A percentile compares a stretch with the other conserved stretches of the same genome.
Evolutionary conservation across 345 rosid genomes (phyloP).

Genomic region (Acer campestre): DNA sequence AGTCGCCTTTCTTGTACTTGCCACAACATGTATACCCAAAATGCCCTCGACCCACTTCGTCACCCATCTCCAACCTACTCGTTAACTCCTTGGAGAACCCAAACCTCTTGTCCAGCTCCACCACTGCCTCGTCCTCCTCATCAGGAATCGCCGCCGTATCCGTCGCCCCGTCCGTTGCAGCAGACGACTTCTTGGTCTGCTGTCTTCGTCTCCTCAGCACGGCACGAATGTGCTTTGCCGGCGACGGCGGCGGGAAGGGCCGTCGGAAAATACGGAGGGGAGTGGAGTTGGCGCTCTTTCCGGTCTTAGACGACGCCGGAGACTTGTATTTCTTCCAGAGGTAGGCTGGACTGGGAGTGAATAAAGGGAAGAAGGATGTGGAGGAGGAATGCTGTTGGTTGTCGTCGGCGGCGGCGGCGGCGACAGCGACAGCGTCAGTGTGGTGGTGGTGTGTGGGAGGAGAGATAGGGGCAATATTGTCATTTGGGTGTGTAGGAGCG

Average conservation of each 20-base stretch:
- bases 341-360: conserved; percentile 73
- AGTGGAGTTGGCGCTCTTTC: conserved; percentile 50
- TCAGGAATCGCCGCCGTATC: conserved; percentile 32
- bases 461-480: conserved; percentile 30
- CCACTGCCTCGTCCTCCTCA: conserved; percentile 47
- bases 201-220: conserved; percentile 50
- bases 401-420: conserved; percentile 30
- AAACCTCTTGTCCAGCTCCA: conserved; percentile 82
- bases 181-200: conserved; percentile 36
- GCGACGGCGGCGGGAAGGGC: conserved; percentile 90
- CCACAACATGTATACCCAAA: conserved; percentile 97
- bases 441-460: conserved; percentile 9
- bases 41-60: conserved; percentile 97
- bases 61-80: conserved; percentile 68
- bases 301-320: conserved; percentile 27
- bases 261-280: conserved; percentile 70
- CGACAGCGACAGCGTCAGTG: background rate
- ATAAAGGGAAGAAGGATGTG: conserved; percentile 46
- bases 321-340: conserved; percentile 48
- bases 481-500: conserved; percentile 48
- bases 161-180: conserved; percentile 20
- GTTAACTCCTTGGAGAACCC: conserved; percentile 81
- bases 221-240: conserved; percentile 86
- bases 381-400: conserved; percentile 26
- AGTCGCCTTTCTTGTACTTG: conserved; percentile 84